Percentiles rank a stretch among this genome's conserved stretches.
Conservation (phyloP, 2,329 filamentous ascomycete species). For the Aspergillus caelatus region DNA sequence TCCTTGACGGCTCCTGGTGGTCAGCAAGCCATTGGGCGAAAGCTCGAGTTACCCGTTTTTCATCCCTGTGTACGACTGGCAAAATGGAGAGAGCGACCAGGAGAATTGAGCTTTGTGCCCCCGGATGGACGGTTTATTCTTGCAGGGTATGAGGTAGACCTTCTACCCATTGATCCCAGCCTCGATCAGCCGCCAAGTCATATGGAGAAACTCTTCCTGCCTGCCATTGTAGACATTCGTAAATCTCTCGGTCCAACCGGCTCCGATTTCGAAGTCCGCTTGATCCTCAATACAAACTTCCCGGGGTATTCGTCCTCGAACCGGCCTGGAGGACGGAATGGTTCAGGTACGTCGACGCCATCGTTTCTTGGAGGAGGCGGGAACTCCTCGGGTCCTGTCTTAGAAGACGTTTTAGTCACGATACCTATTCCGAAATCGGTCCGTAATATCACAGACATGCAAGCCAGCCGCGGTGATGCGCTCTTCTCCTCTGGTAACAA, state of each 20-base stretch:
- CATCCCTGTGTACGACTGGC: slow-evolving; percentile 91
- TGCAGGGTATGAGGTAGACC: slow-evolving; percentile 90
- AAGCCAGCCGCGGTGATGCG: slow-evolving; percentile 80
- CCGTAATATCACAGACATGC: slow-evolving; percentile 79
- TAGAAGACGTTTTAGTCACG: slow-evolving; percentile 78
- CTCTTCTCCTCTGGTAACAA: slow-evolving; percentile 74
- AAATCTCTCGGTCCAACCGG: slow-evolving; percentile 75
- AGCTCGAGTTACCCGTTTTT: slow-evolving; percentile 88
- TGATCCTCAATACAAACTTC: slow-evolving; percentile 71
- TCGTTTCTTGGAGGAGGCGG: slow-evolving; percentile 58
- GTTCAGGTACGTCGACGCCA: slow-evolving; percentile 51
- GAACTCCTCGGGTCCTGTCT: slow-evolving; percentile 59
- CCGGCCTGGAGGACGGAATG: slow-evolving; percentile 43
- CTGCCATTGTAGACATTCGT: slow-evolving; percentile 78
- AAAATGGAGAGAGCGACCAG: slow-evolving; percentile 85
- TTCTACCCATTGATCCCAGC: slow-evolving; percentile 71
- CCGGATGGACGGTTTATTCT: slow-evolving; percentile 93
- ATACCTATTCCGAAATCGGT: slow-evolving; percentile 79
- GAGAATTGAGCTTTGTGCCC: slow-evolving; percentile 92
- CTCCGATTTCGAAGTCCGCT: slow-evolving; percentile 84
- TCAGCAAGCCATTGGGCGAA: slow-evolving; percentile 71
- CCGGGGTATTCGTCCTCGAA: slow-evolving; percentile 49
- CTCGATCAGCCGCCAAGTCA: slow-evolving; percentile 57
- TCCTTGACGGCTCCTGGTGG: slow-evolving; percentile 78
- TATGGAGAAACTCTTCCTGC: slow-evolving; percentile 72